A percentile compares a stretch with the other conserved stretches of the same genome.
phyloP scores from a whole-genome alignment of 768 basidiomycete genomes.

The Asterophora lycoperdoides region DNA sequence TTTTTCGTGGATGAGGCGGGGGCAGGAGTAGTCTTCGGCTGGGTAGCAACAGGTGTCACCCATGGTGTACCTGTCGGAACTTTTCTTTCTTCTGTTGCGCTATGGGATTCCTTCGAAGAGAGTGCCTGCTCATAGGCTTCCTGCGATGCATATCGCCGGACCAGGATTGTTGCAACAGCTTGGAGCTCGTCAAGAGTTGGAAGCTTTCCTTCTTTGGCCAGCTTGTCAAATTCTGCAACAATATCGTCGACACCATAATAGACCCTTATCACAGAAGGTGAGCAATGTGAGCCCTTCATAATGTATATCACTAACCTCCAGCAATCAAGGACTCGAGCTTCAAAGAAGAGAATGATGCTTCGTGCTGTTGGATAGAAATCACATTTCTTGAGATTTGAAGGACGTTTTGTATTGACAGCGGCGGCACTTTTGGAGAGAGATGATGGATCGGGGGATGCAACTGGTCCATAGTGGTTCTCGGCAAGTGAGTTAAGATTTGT shows the following conservation, averaged over 20 bases:
- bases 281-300: no score
- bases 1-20: no score
- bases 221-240: not conserved
- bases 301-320: slow-evolving; percentile 7
- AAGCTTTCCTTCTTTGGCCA: not conserved
- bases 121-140: slow-evolving; percentile 12
- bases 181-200: not conserved
- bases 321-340: slow-evolving; percentile 16
- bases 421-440: slow-evolving; percentile 15
- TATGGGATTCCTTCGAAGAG: slow-evolving; percentile 1
- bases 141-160: slow-evolving; percentile 8
- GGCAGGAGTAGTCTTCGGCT: no score
- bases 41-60: not conserved
- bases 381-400: slow-evolving; percentile 19
- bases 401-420: slow-evolving; percentile 16
- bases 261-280: no score
- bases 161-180: not conserved
- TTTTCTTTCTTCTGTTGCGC: slow-evolving; percentile 5
- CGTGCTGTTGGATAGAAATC: slow-evolving; percentile 20
- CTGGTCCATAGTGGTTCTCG: slow-evolving; percentile 17
- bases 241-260: slow-evolving; percentile 1
- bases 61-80: not conserved
- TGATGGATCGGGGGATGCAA: slow-evolving; percentile 16
- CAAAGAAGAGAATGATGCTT: slow-evolving; percentile 20
- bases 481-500: slow-evolving; percentile 18